These are phyloP conservation scores for Wickerhamiella hasegawae DNA, from an alignment of 805 yeast species.

Conservation along the genomic window DNA sequence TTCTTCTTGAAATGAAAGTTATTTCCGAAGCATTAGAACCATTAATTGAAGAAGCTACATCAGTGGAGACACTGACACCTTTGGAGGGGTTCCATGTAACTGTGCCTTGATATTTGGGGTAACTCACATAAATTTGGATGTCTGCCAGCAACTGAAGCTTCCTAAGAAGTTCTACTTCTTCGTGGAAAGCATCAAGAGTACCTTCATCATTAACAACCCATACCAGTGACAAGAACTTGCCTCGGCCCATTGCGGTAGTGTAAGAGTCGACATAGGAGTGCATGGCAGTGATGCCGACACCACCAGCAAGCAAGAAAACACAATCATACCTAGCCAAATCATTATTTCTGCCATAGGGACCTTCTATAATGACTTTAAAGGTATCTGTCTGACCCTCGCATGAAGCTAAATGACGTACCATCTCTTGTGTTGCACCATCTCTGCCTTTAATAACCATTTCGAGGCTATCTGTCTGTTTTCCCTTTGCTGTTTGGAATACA, in stretches of 20 bases:
- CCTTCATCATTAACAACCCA: slow-evolving; percentile 20
- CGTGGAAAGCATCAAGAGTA: slow-evolving; percentile 35
- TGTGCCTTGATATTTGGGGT: not conserved
- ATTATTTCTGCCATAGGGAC: slow-evolving; percentile 39
- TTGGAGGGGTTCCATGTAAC: not conserved
- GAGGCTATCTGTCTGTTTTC: slow-evolving; percentile 22
- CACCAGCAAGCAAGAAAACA: slow-evolving; percentile 43
- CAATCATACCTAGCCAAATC: slow-evolving; percentile 27
- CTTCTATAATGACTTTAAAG: slow-evolving; percentile 37
- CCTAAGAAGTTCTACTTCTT: slow-evolving; percentile 30
- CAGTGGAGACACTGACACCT: not conserved
- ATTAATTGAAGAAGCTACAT: no score
- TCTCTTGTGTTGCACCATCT: slow-evolving; percentile 34
- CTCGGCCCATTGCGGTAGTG: slow-evolving; percentile 4
- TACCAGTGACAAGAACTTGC: slow-evolving; percentile 10
- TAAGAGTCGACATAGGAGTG: slow-evolving; percentile 30
- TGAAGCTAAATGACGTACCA: slow-evolving; percentile 22
- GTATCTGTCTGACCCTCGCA: slow-evolving; percentile 14
- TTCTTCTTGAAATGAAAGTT: no score
- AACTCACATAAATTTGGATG: slow-evolving; percentile 5
- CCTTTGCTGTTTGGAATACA: slow-evolving; percentile 19
- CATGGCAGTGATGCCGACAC: slow-evolving; percentile 47
- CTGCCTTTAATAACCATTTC: slow-evolving; percentile 36
- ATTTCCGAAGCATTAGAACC: no score
- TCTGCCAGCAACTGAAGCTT: slow-evolving; percentile 13